Evolutionary conservation across 352 stramenopile species (phyloP).

Genomic region (Blastocystis sp.): DNA sequence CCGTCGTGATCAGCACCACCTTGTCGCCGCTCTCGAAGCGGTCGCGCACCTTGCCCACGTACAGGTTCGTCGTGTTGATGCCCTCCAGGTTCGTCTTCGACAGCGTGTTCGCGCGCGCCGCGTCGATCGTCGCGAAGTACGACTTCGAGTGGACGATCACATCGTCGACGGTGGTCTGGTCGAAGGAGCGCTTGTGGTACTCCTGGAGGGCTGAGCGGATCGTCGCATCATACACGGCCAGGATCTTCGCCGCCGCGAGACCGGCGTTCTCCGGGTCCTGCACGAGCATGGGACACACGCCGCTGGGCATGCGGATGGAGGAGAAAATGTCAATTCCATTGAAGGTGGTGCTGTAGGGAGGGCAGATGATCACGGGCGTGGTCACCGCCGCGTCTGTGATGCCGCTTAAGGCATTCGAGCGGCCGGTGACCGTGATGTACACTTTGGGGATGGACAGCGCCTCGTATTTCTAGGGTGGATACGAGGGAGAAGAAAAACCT

Average conservation of each 20-base stretch:
- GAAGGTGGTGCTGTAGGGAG: slow-evolving; percentile 1
- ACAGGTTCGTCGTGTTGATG: slow-evolving; percentile 19
- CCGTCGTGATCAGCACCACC: slow-evolving; percentile 91
- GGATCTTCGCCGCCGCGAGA: slow-evolving; percentile 10
- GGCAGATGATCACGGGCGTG: slow-evolving; percentile 19
- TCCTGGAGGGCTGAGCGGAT: background rate
- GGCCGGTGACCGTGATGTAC: slow-evolving; percentile 12
- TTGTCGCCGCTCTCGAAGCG: slow-evolving; percentile 81
- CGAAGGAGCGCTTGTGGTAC: background rate
- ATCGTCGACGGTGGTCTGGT: background rate
- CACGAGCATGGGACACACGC: slow-evolving; percentile 12
- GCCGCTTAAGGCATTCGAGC: background rate
- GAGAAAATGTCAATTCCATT: slow-evolving; percentile 9
- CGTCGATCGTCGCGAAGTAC: background rate
- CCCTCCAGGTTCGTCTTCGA: background rate
- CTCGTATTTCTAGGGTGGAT: background rate
- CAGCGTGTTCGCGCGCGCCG: background rate
- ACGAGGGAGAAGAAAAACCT: background rate
- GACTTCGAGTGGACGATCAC: background rate
- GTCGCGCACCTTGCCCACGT: slow-evolving; percentile 78
- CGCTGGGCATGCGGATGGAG: slow-evolving; percentile 3
- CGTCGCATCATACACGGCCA: background rate
- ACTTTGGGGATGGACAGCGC: background rate
- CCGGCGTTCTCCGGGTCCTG: slow-evolving; percentile 3
- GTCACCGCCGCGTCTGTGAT: background rate